A percentile compares a stretch with the other conserved stretches of the same genome.
These are phyloP conservation scores for Kickxella alabastrina DNA, from an alignment of 192 early-diverging fungal genomes.

Conservation along the genomic window DNA sequence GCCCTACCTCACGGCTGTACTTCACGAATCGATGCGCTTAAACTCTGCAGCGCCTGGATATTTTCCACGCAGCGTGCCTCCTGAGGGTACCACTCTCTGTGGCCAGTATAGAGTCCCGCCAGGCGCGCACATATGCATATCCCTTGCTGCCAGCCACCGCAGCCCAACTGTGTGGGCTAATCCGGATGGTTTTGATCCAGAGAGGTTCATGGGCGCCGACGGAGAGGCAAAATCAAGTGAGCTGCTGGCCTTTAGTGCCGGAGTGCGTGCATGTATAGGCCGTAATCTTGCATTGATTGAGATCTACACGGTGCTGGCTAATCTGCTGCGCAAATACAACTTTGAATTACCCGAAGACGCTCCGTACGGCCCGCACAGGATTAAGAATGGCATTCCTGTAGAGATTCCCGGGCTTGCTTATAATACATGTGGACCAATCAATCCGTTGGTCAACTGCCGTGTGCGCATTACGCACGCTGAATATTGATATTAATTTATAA, in stretches of 20 bases:
- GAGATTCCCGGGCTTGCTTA: slow-evolving; percentile 15
- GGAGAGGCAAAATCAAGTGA: slow-evolving; percentile 4
- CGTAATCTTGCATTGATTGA: slow-evolving; percentile 37
- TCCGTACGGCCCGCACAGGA: slow-evolving; percentile 20
- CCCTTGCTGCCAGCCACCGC: slow-evolving; percentile 32
- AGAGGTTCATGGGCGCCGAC: slow-evolving; percentile 31
- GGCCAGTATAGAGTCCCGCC: slow-evolving; percentile 16
- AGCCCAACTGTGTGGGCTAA: slow-evolving; percentile 11
- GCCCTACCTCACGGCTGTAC: slow-evolving; percentile 36
- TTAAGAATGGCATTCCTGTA: background rate
- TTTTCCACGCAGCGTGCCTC: slow-evolving; percentile 24
- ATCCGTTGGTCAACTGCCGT: slow-evolving; percentile 21
- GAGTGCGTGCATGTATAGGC: slow-evolving; percentile 42
- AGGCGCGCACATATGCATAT: slow-evolving; percentile 11
- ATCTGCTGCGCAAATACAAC: slow-evolving; percentile 33
- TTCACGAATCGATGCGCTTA: slow-evolving; percentile 46
- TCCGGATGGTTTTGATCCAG: slow-evolving; percentile 26
- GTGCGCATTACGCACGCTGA: slow-evolving; percentile 16
- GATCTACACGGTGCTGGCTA: slow-evolving; percentile 39
- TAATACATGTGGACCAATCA: slow-evolving; percentile 18
- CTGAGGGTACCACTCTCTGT: slow-evolving; percentile 4
- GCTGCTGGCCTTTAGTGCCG: slow-evolving; percentile 29
- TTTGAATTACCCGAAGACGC: slow-evolving; percentile 15
- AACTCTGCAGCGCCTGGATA: slow-evolving; percentile 19
- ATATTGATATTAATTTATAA: too few relatives aligned